Evolutionary conservation across 805 yeast genomes (phyloP), one percentile per base, ranked within the genome.

Genomic region (Suhomyces sp.): DNA sequence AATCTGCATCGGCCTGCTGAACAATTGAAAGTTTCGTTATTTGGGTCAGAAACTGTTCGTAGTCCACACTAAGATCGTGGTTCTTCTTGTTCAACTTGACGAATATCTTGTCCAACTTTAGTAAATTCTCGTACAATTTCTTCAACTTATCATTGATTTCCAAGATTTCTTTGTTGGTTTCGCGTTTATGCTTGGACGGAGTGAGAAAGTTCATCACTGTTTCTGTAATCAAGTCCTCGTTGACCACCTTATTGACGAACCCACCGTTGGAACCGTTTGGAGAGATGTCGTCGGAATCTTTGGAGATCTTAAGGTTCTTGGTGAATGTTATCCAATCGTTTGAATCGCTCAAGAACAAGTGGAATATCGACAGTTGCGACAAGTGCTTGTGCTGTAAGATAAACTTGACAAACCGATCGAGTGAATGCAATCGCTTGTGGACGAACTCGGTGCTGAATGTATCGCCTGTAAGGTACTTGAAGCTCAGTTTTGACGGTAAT

Each of bases 381-480:
- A 93, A 73, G 1, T 77, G 68, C 24, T 92, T 92, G 71, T 94
- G 98, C 56, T 77, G 76, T 17, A 90, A 78, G 6, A 93, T 76
- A 54, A 96, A 82, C 56, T 81, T 74, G 48, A 93, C 70, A 63
- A 92, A 94, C 54, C 93, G 76, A 59, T 86, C 84, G 44, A 93
- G 74, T 4, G 97, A 88, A 46, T 85, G 83, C 3, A 96, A 86
- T 60, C 99, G 76, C 66, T 89, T 88, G 55, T 79, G 76, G 0
- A 97, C 93, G 68, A 94, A 94, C 54, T 88, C 91, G 12, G 82
- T 77, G 26, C 93, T 84, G 66, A 93, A 93, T 38, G 98, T 78
- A 62, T 93, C 97, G 9, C 99, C 98, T 38, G 96, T 91, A 49
- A 93, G 79, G 69, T 94, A 93, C 67, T 93, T 97, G 60, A 93